A percentile compares a stretch with the other conserved stretches of the same genome.
These are phyloP conservation scores for Dactylorhiza incarnata DNA, from an alignment of 106 monocot species.

Conservation along the genomic window DNA sequence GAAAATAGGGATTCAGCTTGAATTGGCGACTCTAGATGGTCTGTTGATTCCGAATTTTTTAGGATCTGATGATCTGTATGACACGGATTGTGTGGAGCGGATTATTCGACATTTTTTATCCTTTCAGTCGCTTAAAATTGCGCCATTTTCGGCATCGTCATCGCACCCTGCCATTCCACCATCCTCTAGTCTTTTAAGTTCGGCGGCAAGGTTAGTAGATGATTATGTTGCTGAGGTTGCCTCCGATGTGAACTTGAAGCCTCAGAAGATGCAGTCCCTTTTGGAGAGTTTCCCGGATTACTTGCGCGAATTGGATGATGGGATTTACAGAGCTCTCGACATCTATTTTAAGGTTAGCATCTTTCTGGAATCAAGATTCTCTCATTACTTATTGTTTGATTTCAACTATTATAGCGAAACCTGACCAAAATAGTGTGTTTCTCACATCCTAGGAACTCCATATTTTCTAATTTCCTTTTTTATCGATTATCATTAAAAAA, in stretches of 20 bases:
- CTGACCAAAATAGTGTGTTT: no score
- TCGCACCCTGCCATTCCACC: constrained; percentile 12
- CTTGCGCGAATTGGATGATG: constrained; percentile 57
- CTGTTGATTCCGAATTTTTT: constrained; percentile 43
- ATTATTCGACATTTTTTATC: constrained; percentile 40
- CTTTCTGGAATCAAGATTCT: background rate
- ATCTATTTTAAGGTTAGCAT: constrained; percentile 60
- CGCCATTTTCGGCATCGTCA: constrained; percentile 21
- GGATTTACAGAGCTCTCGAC: constrained; percentile 75
- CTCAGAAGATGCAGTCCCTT: constrained; percentile 42
- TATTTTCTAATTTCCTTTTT: no score
- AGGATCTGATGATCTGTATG: constrained; percentile 40
- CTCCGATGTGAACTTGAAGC: constrained; percentile 64
- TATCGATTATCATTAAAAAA: no score
- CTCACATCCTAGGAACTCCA: no score
- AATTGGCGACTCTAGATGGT: constrained; percentile 40
- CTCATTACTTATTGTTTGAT: background rate
- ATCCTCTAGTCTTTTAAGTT: background rate
- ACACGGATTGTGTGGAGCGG: constrained; percentile 42
- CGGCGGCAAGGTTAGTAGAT: constrained; percentile 51
- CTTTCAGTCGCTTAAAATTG: constrained; percentile 7
- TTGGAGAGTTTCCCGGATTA: constrained; percentile 61
- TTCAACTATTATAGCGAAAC: no score
- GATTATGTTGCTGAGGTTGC: constrained; percentile 72
- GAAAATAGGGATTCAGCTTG: constrained; percentile 54